These are phyloP conservation scores for Calonectria montana DNA, from an alignment of 2,329 filamentous ascomycete species.

Conservation along the genomic window DNA sequence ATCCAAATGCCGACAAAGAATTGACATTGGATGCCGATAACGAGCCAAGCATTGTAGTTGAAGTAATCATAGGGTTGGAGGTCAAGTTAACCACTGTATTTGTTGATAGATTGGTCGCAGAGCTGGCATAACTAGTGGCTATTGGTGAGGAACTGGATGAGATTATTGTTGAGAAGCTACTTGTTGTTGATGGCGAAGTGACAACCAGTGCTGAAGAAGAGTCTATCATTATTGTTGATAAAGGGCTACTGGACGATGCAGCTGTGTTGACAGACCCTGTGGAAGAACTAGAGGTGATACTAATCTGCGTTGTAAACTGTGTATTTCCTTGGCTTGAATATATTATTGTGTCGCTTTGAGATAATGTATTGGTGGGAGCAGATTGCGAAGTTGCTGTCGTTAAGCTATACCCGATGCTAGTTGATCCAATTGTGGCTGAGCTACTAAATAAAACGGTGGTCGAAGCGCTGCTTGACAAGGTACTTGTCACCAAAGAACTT, in stretches of 20 bases:
- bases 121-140: not conserved
- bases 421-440: not conserved
- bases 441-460: not conserved
- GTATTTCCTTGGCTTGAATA: not conserved
- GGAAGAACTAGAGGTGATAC: not conserved
- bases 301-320: not conserved
- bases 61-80: not conserved
- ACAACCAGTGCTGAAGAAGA: not conserved
- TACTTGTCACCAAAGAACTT: not conserved
- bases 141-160: not conserved
- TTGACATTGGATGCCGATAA: not conserved
- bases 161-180: too few relatives aligned
- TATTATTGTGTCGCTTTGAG: not conserved
- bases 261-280: not conserved
- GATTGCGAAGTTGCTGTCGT: not conserved
- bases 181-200: not conserved
- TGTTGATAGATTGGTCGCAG: not conserved
- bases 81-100: too few relatives aligned
- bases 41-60: not conserved
- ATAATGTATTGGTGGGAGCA: not conserved
- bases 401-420: not conserved
- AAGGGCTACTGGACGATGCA: not conserved
- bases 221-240: not conserved
- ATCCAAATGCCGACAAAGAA: not conserved
- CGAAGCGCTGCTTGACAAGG: not conserved